Conservation (phyloP, 1,284 basidiomycete species). For the Austropuccinia psidii region DNA sequence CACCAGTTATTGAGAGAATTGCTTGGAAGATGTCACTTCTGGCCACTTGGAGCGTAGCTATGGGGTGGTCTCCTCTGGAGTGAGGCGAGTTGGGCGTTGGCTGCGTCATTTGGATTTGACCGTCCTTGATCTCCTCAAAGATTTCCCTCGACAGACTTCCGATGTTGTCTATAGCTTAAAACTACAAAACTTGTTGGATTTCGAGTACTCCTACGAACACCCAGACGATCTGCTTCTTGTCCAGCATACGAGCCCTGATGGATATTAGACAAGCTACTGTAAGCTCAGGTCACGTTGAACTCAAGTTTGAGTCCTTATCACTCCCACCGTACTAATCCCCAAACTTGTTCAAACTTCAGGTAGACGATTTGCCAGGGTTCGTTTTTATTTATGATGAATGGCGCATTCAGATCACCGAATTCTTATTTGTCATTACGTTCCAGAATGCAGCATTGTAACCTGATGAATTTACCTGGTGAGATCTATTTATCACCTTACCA, state of each 20-base stretch:
- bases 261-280: slow-evolving; percentile 35
- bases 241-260: too few relatives aligned
- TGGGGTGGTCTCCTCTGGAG: too few relatives aligned
- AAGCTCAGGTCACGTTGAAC: neutral
- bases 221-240: too few relatives aligned
- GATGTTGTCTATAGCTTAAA: neutral
- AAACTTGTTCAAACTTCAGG: neutral
- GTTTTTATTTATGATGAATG: neutral
- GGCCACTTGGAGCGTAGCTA: too few relatives aligned
- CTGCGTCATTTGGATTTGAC: neutral
- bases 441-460: slow-evolving; percentile 34
- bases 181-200: neutral
- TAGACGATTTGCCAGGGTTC: slow-evolving; percentile 17
- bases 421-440: neutral
- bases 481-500: too few relatives aligned
- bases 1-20: too few relatives aligned
- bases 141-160: neutral
- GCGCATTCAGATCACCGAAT: neutral
- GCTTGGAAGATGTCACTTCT: too few relatives aligned
- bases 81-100: too few relatives aligned
- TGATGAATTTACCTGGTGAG: slow-evolving; percentile 32
- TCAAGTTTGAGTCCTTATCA: neutral
- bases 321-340: neutral
- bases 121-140: neutral
- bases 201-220: neutral